Conservation (phyloP, 345 rosid species). For the Erysimum cheiranthoides region DNA sequence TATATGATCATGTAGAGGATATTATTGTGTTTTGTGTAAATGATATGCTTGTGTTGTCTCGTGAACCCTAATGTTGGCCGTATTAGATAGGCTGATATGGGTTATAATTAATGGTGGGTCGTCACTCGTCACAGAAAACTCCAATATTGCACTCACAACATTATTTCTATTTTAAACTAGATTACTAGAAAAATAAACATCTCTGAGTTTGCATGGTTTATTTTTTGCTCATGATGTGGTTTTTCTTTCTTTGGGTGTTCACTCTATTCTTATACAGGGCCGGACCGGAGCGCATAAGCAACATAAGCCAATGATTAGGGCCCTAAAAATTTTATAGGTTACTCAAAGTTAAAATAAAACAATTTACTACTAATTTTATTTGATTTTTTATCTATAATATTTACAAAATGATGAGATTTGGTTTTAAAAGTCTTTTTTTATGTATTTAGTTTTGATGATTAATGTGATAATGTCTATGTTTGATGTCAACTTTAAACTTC, state of each 20-base stretch:
- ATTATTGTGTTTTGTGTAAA: conserved; percentile 5
- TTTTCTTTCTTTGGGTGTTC: neutral
- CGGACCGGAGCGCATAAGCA: no score
- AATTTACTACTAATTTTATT: no score
- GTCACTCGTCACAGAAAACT: no score
- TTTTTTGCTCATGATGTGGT: neutral
- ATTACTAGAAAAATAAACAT: neutral
- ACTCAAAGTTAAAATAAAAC: no score
- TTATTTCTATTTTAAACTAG: neutral
- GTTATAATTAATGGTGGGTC: neutral
- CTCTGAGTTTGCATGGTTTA: neutral
- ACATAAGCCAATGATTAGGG: no score
- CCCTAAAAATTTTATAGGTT: no score
- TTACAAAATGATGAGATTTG: no score
- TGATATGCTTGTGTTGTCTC: conserved; percentile 27
- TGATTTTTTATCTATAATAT: no score
- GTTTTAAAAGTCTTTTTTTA: no score
- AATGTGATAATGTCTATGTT: no score
- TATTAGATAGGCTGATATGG: conserved; percentile 17
- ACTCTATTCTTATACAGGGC: neutral
- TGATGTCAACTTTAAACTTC: no score
- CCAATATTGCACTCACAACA: conserved; percentile 16
- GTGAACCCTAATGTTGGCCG: conserved; percentile 27
- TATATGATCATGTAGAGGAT: neutral
- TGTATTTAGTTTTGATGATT: no score